Base-by-base conservation (phyloP, 257 asterid genomes). In the Solanum sparsipilum region DNA sequence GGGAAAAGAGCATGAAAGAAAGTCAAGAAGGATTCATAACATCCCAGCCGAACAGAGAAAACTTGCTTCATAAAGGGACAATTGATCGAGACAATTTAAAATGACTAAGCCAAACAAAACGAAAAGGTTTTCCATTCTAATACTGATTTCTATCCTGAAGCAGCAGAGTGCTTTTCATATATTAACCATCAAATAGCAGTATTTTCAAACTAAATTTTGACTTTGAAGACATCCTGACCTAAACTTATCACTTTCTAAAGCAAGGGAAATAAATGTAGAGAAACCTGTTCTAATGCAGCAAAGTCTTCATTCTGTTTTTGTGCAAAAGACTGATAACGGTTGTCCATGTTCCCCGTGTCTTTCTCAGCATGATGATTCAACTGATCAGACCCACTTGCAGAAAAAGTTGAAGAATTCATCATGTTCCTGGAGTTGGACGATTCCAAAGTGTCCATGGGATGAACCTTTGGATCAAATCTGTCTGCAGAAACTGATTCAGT, bases 211-310 rank as follows among this genome's bases (percentile, higher is more conserved):
- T 44, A 44, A 9, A 48, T 27, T 16, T 82, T 48, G 70, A 82
- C 70, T 82, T 20, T 9, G 20, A 48, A 48, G 86, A 48, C 70
- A 82, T 82, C 3, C 31, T 48, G 70, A 44, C 86, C 70, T 48
- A 82, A 29, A 82, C 58, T 82, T 29, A 48, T 48, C 7, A 81
- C 70, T 82, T 74, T 82, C 70, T 82, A 82, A 48, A 82, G 27
- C 41, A 29, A 83, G 85, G 78, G 85, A 35, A 85, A 83, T 63
- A 48, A 79, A 76, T 73, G 88, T 79, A 87, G 87, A 88, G 67
- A 72, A 88, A 97, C 99, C 99, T 97, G 99, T 92, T 97, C 99
- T 88, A 97, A 88, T 79, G 98, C 96, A 88, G 96, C 95, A 93
- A 97, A 97, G 83, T 94, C 98, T 84, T 96, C 99, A 75, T 95